phyloP scores from a whole-genome alignment of 129 eudicot species.

The Silybum marianum region DNA sequence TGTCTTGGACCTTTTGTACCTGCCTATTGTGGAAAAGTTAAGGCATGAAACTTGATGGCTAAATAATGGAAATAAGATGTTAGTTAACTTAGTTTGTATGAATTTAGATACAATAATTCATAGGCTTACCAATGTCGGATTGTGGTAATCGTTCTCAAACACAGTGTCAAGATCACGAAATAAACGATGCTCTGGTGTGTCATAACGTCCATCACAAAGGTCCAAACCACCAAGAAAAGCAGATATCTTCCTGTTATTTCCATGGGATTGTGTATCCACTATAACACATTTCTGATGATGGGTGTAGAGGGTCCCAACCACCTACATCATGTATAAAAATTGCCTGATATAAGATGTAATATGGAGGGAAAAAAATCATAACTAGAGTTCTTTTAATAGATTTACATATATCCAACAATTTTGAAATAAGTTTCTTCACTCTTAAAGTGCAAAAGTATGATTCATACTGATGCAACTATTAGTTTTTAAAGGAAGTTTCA shows the following conservation, averaged over 20 bases:
- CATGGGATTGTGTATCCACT: constrained; percentile 80
- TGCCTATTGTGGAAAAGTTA: constrained; percentile 44
- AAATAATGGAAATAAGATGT: not conserved
- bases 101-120: not conserved
- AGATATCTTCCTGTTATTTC: constrained; percentile 76
- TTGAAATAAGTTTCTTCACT: not conserved
- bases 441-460: constrained; percentile 3
- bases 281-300: constrained; percentile 96
- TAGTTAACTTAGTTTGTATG: not conserved
- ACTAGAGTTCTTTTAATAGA: not conserved
- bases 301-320: constrained; percentile 86
- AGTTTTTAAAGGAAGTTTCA: not conserved
- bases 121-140: constrained; percentile 67
- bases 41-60: not conserved
- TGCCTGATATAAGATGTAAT: not conserved
- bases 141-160: constrained; percentile 69
- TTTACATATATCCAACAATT: not conserved
- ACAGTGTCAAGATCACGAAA: constrained; percentile 79
- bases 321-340: constrained; percentile 41
- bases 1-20: constrained; percentile 81
- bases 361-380: not conserved
- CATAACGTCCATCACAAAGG: constrained; percentile 92
- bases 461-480: not conserved
- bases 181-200: constrained; percentile 83
- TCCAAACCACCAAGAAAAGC: constrained; percentile 89